Evolutionary conservation across 1,284 basidiomycete genomes (phyloP).

Genomic region (Calocybe gambosa): DNA sequence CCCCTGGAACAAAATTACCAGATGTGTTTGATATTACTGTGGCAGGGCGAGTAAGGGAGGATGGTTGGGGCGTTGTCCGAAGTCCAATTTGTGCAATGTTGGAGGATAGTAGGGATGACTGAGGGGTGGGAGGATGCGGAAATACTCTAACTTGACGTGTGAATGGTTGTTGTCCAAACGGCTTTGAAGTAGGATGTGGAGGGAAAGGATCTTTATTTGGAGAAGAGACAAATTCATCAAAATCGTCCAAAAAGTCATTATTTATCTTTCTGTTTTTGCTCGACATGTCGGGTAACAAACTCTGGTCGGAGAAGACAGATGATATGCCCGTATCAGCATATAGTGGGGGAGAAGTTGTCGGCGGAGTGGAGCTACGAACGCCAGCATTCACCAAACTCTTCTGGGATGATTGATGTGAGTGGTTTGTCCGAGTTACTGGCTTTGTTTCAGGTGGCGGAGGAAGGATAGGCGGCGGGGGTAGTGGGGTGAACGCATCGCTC

Average conservation of each 20-base stretch:
- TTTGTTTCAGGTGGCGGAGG: constrained; percentile 16
- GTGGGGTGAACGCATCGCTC: constrained; percentile 10
- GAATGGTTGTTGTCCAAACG: constrained; percentile 10
- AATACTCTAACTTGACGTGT: constrained; percentile 9
- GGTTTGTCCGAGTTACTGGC: constrained; percentile 1
- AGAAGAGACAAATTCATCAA: constrained; percentile 41
- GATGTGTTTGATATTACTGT: not conserved
- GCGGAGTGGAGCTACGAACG: constrained; percentile 26
- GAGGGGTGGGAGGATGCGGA: constrained; percentile 15
- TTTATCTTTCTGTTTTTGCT: constrained; percentile 5
- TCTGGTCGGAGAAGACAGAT: constrained; percentile 18
- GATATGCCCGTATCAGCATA: constrained; percentile 13
- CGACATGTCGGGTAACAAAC: constrained; percentile 15
- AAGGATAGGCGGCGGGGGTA: constrained; percentile 19
- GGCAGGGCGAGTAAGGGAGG: not conserved
- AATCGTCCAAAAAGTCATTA: constrained; percentile 17
- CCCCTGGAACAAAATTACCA: constrained; percentile 4
- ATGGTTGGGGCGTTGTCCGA: constrained; percentile 50
- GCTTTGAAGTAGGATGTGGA: constrained; percentile 38
- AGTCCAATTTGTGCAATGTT: constrained; percentile 38
- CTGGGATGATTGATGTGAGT: constrained; percentile 5
- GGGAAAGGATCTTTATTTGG: constrained; percentile 34
- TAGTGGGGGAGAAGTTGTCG: constrained; percentile 17
- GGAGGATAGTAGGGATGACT: constrained; percentile 20
- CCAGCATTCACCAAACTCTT: constrained; percentile 24